Evolutionary conservation across 192 early-diverging fungal species (phyloP), one percentile per base, ranked within the genome.

Genomic region (Cetraspora pellucida): DNA sequence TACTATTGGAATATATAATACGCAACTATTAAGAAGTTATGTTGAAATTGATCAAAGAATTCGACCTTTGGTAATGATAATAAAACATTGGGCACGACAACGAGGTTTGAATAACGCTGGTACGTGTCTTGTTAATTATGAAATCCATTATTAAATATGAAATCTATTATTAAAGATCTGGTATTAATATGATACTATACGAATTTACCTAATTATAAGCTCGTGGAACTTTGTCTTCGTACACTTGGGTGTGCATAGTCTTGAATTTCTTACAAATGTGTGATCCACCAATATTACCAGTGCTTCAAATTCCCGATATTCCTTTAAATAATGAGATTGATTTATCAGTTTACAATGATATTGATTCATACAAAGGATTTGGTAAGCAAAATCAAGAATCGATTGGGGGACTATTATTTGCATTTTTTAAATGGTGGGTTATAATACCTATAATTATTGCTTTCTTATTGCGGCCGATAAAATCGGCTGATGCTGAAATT

Each of bases 261-360:
- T 79, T 96, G 69, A 92, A 95, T 77, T 96, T 95, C 82, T 80
- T 96, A 31, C 95, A 96, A 83, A 90, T 84, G 78, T 89, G 94
- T 23, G 67, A 83, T 27, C 94, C 93, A 54, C 93, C 93, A 0
- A 91, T 96, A 71, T 82, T 96, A 21, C 95, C 95, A 3, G 87
- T 89, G 16, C 72, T 96, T 47, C 94, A 95, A 37, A 37, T 37
- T 37, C 37, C 37, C 77, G 84, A 87, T 27, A 28, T 77, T 6
- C 47, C 69, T 46, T 68, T 50, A 25, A 60, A 50, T 30, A 49
- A 77, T 30, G 82, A 85, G 13, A 81, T 89, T 1, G 89, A 94
- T 57, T 84, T 88, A 75, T 74, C 85, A 13, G 95, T 95, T 78
- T 87, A 88, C 80, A 84, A 88, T 67, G 84, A 94, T 81, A 74